Percentiles rank a stretch among this genome's conserved stretches.
These are phyloP conservation scores for Coprinopsis strossmayeri DNA, from an alignment of 768 basidiomycete species.

Conservation along the genomic window DNA sequence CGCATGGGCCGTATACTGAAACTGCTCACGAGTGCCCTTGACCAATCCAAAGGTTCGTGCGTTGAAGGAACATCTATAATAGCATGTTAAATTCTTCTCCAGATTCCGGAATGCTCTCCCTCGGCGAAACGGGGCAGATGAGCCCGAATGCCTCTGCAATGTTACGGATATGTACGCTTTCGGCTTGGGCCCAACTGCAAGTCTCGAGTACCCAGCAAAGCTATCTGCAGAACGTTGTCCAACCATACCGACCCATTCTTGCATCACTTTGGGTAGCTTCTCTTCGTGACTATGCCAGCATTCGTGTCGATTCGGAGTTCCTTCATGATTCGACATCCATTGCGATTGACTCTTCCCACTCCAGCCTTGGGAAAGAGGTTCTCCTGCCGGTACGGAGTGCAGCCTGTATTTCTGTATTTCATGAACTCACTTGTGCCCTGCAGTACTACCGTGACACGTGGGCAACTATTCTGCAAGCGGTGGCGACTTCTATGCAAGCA, in stretches of 20 bases:
- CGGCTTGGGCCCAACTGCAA: constrained; percentile 93
- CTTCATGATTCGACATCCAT: constrained; percentile 69
- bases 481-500: constrained; percentile 71
- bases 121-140: constrained; percentile 81
- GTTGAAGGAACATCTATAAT: neutral
- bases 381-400: constrained; percentile 69
- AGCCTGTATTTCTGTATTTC: constrained; percentile 7
- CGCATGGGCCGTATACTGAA: constrained; percentile 95
- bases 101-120: constrained; percentile 80
- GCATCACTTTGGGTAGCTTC: constrained; percentile 84
- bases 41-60: constrained; percentile 60
- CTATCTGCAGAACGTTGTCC: constrained; percentile 77
- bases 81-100: neutral
- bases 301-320: constrained; percentile 85
- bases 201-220: constrained; percentile 65
- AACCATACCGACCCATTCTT: constrained; percentile 69
- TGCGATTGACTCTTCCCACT: constrained; percentile 75
- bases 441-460: constrained; percentile 91
- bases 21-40: constrained; percentile 78
- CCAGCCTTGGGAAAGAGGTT: constrained; percentile 86
- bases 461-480: constrained; percentile 77
- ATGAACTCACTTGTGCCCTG: too few species aligned
- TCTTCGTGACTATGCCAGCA: constrained; percentile 87
- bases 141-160: constrained; percentile 94
- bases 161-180: constrained; percentile 86